phyloP scores from a whole-genome alignment of 495 filamentous ascomycete genomes.

The Extremus antarcticus region DNA sequence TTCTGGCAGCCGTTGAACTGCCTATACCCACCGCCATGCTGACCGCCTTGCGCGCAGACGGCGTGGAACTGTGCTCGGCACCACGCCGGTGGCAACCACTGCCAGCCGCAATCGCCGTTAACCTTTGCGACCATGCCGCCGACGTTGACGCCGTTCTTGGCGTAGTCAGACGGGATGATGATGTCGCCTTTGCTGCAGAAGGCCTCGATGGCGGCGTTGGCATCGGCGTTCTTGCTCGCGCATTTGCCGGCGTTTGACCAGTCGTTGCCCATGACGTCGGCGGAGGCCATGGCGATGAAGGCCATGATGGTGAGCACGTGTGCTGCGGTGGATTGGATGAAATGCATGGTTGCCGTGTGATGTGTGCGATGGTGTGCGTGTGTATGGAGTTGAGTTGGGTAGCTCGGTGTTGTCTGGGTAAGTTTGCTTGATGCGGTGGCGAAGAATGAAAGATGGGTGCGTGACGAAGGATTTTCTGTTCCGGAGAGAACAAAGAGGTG shows the following conservation, averaged over 20 bases:
- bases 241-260: not conserved
- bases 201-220: not conserved
- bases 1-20: not conserved
- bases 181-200: slow-evolving; percentile 10
- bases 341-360: not conserved
- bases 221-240: not conserved
- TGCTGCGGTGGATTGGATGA: not conserved
- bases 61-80: slow-evolving; percentile 1
- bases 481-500: not conserved
- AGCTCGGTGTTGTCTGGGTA: not conserved
- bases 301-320: not conserved
- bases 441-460: not conserved
- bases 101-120: slow-evolving; percentile 1
- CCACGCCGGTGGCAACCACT: slow-evolving; percentile 10
- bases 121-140: not conserved
- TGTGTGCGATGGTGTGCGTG: not conserved
- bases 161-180: slow-evolving; percentile 6
- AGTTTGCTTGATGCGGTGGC: not conserved
- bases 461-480: not conserved
- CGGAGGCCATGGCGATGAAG: not conserved
- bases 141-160: not conserved
- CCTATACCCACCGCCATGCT: not conserved
- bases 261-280: not conserved
- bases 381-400: not conserved
- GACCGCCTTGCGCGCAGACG: not conserved